Base-by-base conservation (phyloP, 495 filamentous ascomycete genomes). In the Aspergillus affinis region DNA sequence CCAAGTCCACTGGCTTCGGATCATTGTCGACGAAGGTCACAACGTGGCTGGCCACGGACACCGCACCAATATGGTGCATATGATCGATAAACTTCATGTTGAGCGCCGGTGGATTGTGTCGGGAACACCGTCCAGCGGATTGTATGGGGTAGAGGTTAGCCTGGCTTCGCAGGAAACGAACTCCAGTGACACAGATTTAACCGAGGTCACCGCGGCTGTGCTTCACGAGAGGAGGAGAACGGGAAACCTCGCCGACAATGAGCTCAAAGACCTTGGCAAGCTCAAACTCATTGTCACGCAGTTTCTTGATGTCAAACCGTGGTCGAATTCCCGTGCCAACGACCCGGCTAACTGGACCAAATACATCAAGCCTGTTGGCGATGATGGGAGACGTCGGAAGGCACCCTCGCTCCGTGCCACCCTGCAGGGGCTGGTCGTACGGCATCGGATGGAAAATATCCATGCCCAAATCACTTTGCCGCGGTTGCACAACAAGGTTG, bases 1-100 rank as follows among this genome's bases (percentile, higher is more conserved):
- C 46, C 67, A 83, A 18, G 72, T 97, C 12, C 91, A 90, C 62
- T 96, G 91, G 80, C 84, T 96, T 59, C 84, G 93, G 13, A 83
- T 93, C 48, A 92, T 98, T 41, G 86, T 95, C 32, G 93, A 98
- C 57, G 93, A 98, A 80, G 93, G 93, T 1, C 92, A 97, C 68
- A 88, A 83, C 47, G 85, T 96, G 46, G 88, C 88, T 0, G 77
- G 81, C 6, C 71, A 75, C 18, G 83, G 81, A 15, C 75, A 76
- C 41, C 84, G 81, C 57, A 88, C 83, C 17, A 87, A 89, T 49
- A 79, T 92, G 44, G 82, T 88, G 44, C 77, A 82, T 29, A 81
- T 91, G 9, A 75, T 93, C 0, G 82, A 88, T 20, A 78, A 82
- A 51, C 77, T 98, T 6, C 80, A 84, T 30, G 81, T 91, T 21